These are phyloP conservation scores for Fagus crenata DNA, from an alignment of 306 rosid genomes.

Conservation along the genomic window DNA sequence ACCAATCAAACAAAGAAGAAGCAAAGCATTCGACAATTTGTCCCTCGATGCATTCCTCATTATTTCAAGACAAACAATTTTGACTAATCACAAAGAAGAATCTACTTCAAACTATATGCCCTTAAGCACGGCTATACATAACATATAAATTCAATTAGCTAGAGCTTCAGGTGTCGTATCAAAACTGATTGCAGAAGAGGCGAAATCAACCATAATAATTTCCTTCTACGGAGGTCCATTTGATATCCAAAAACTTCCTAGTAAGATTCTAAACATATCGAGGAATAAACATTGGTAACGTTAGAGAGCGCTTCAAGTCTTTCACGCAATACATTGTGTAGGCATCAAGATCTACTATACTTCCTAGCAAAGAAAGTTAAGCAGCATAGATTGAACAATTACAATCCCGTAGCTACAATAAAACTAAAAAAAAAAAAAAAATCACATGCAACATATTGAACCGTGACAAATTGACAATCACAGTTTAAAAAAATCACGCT, in stretches of 20 bases:
- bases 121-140: neutral
- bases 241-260: neutral
- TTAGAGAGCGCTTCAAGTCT: neutral
- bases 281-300: neutral
- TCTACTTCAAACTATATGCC: neutral
- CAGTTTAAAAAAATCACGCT: no score
- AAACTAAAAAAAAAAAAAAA: no score
- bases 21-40: no score
- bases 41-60: neutral
- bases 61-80: neutral
- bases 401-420: no score
- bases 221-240: neutral
- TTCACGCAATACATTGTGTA: neutral
- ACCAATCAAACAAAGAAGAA: no score
- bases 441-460: no score
- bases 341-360: neutral
- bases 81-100: neutral
- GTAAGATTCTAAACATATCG: neutral
- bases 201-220: neutral
- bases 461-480: no score
- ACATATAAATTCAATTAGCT: neutral
- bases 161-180: neutral
- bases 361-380: neutral
- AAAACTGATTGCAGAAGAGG: neutral
- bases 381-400: neutral